Evolutionary conservation across 1,139 yeast genomes (phyloP), one percentile per base, ranked within the genome.

Genomic region (Zygosaccharomyces pseudobailii): DNA sequence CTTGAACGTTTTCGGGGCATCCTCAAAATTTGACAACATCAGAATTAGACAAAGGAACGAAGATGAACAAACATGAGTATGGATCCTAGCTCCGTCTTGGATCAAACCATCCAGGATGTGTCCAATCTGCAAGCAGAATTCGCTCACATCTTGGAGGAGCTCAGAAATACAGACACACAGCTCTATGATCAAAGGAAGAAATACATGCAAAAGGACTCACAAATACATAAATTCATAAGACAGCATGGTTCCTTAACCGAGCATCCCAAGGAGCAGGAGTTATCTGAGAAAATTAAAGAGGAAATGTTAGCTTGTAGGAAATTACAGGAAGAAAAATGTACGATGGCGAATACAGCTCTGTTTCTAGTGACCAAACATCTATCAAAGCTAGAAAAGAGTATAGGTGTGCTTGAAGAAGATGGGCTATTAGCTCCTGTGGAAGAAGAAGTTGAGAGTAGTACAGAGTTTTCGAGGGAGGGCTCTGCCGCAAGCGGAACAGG

Each of bases 41-140:
- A 27, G 8, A 34, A 8, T n/a, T 20, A 13, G 17, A 13, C 17
- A 2, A 1, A 13, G 17, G 2, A 2, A 13, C 17, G 17, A 1
- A 13, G 17, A 2, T 13, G 17, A 1, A 13, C 17, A 13, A 13
- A 13, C 7, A 4, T 30, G 19, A 30, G 19, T 6, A 82, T 82
- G 87, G 92, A 84, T 62, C 85, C 90, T 5, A 85, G 89, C 9
- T 75, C 85, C 4, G 79, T 83, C n/a, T 68, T 84, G 35, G 92
- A 84, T 56, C 86, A 84, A 59, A 82, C 82, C 54, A 79, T 84
- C 5, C 85, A 83, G 56, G 88, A 84, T 59, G 69, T 92, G 46
- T 80, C 92, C 24, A 92, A 90, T 61, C 74, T 92, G 36, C 97
- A 97, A n/a, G 80, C 88, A 8, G 98, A 92, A 66, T 78, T 92